These are phyloP conservation scores for Colletotrichum sp. DNA, from an alignment of 2,329 filamentous ascomycete species.

Conservation along the genomic window DNA sequence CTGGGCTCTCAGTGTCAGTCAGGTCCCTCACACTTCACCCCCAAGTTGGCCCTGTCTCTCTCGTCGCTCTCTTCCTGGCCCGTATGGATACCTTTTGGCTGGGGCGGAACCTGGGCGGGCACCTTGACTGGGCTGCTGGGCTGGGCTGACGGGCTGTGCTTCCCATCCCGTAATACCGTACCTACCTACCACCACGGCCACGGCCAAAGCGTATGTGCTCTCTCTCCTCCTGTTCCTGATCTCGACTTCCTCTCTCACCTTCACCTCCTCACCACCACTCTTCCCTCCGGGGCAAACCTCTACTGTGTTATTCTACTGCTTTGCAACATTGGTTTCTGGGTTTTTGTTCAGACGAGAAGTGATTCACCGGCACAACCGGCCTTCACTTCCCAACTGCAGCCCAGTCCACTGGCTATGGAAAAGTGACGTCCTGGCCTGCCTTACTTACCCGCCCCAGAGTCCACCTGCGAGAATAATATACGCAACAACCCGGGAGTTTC, in stretches of 20 bases:
- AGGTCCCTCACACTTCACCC: not conserved
- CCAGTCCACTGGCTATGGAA: constrained; percentile 6
- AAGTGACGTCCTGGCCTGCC: constrained; percentile 20
- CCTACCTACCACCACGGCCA: not conserved
- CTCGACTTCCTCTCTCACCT: constrained; percentile 7
- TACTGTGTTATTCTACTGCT: not conserved
- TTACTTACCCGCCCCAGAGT: constrained; percentile 9
- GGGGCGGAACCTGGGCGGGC: not conserved
- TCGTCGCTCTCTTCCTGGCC: not conserved
- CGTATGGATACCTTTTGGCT: not conserved
- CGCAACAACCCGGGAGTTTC: not conserved
- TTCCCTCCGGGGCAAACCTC: not conserved
- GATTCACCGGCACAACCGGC: not conserved
- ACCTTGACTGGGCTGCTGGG: not conserved
- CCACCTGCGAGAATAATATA: constrained; percentile 14
- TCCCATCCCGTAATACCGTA: not conserved
- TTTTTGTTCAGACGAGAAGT: not conserved
- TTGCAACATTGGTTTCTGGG: not conserved
- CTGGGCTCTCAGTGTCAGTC: not conserved
- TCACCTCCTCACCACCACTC: constrained; percentile 5
- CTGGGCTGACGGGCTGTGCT: constrained; percentile 17
- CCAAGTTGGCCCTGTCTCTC: not conserved
- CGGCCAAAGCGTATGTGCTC: not conserved
- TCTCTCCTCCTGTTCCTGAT: constrained; percentile 7
- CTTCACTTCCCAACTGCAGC: not conserved